phyloP scores from a whole-genome alignment of 306 rosid species.

The Quillaja saponaria region DNA sequence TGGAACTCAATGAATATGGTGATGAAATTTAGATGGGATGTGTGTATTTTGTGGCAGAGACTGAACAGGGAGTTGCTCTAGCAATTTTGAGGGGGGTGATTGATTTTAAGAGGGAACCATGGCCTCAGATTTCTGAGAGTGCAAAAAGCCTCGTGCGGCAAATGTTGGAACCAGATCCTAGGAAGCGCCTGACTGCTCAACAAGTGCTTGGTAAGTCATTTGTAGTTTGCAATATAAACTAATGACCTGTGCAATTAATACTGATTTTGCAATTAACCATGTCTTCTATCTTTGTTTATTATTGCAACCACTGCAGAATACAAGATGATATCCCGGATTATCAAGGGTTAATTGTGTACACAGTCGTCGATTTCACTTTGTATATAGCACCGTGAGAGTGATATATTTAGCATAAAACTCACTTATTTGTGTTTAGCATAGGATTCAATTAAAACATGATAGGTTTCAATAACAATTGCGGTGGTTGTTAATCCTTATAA shows the following conservation, averaged over 20 bases:
- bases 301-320: neutral
- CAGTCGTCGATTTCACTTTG: conserved; percentile 12
- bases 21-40: conserved; percentile 18
- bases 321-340: too few species aligned
- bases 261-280: neutral
- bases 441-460: too few species aligned
- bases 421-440: too few species aligned
- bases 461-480: too few species aligned
- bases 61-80: conserved; percentile 94
- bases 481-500: too few species aligned
- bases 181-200: conserved; percentile 85
- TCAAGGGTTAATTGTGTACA: neutral
- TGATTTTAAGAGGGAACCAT: conserved; percentile 97
- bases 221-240: conserved; percentile 15
- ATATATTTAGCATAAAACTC: too few species aligned
- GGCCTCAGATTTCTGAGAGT: conserved; percentile 97
- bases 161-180: conserved; percentile 91
- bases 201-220: conserved; percentile 91
- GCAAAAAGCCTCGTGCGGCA: conserved; percentile 94
- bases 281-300: conserved; percentile 3
- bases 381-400: conserved; percentile 10
- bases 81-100: conserved; percentile 93
- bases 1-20: conserved; percentile 4
- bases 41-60: conserved; percentile 48
- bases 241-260: conserved; percentile 5